Percentiles rank a stretch among this genome's conserved stretches.
phyloP scores from a whole-genome alignment of 148 eudicot species.

The Cornus florida region DNA sequence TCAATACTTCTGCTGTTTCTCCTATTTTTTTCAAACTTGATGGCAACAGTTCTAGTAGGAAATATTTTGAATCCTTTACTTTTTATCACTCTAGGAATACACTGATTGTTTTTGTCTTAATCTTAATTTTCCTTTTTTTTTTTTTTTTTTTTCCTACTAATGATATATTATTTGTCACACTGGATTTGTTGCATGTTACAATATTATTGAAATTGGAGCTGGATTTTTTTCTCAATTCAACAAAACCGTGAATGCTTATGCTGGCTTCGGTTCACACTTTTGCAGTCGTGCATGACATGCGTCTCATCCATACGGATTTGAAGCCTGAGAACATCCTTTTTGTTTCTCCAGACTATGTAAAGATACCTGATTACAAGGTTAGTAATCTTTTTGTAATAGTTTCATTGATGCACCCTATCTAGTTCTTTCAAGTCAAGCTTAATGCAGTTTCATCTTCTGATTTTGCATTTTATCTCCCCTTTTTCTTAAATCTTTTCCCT shows the following conservation, averaged over 20 bases:
- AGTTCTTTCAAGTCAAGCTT: neutral
- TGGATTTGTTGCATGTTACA: neutral
- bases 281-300: conserved; percentile 96
- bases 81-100: neutral
- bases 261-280: conserved; percentile 16
- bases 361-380: conserved; percentile 82
- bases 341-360: conserved; percentile 74
- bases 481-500: neutral
- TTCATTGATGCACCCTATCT: neutral
- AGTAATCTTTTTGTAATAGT: neutral
- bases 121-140: neutral
- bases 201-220: neutral
- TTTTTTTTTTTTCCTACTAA: neutral
- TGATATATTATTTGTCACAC: neutral
- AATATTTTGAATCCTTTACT: conserved; percentile 14
- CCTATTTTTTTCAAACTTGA: conserved; percentile 7
- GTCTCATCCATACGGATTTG: conserved; percentile 87
- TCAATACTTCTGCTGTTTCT: conserved; percentile 35
- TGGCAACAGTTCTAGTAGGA: conserved; percentile 18
- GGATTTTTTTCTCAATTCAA: neutral
- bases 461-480: neutral
- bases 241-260: conserved; percentile 15
- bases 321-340: conserved; percentile 95
- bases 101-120: neutral
- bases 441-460: neutral